Evolutionary conservation across 2,329 filamentous ascomycete genomes (phyloP).

Genomic region (Curvularia eragrostidis): DNA sequence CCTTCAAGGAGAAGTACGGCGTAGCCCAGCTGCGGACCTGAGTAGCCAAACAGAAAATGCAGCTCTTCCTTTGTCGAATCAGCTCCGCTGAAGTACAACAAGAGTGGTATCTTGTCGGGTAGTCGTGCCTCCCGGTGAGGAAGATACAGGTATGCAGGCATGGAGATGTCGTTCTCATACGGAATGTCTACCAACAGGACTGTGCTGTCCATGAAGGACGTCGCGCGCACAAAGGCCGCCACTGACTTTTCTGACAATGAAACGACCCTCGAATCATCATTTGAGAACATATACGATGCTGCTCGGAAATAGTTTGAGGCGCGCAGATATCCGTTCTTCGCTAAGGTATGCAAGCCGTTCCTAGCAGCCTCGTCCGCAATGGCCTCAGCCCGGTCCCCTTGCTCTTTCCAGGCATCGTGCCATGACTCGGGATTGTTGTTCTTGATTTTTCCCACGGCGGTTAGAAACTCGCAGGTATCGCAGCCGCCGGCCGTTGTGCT

Average conservation of each 20-base stretch:
- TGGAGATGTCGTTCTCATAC: neutral
- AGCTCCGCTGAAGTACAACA: neutral
- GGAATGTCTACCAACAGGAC: neutral
- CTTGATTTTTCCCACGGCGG: neutral
- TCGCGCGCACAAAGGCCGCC: neutral
- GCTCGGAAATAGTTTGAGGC: neutral
- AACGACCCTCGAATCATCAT: neutral
- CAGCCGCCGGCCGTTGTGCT: neutral
- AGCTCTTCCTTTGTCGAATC: neutral
- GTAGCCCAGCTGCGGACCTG: neutral
- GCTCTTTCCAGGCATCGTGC: neutral
- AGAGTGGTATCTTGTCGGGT: neutral
- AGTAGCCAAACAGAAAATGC: neutral
- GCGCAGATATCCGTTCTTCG: neutral
- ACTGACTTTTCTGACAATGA: neutral
- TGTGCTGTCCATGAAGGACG: neutral
- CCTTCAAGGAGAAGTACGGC: neutral
- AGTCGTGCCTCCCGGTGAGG: neutral
- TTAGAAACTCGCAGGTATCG: neutral
- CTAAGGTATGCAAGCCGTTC: neutral
- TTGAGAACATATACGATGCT: neutral
- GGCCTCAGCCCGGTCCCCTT: neutral
- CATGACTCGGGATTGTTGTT: neutral
- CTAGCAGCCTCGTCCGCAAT: neutral
- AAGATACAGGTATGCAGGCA: neutral